Evolutionary conservation across 805 yeast species (phyloP).

Genomic region (Pichia membranifaciens): DNA sequence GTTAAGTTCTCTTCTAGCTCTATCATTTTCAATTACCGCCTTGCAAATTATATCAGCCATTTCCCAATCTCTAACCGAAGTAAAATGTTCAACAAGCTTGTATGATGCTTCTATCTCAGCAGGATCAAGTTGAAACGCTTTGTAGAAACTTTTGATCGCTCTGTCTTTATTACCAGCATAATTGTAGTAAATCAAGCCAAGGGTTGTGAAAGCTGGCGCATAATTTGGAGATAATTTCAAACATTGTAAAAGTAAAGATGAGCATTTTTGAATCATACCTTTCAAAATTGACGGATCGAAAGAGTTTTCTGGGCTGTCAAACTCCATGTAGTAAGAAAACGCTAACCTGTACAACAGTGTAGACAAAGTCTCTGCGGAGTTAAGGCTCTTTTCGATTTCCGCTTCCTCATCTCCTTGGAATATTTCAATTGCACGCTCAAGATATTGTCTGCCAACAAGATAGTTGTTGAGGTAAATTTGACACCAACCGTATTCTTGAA

Average conservation of each 20-base stretch:
- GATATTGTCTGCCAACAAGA: slow-evolving; percentile 45
- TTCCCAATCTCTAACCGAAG: slow-evolving; percentile 72
- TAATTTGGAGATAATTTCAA: slow-evolving; percentile 56
- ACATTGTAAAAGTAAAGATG: slow-evolving; percentile 45
- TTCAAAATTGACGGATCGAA: background rate
- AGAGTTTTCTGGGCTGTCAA: slow-evolving; percentile 14
- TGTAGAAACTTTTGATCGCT: slow-evolving; percentile 81
- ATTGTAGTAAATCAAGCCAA: slow-evolving; percentile 68
- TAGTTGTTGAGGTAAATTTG: slow-evolving; percentile 47
- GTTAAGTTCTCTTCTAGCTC: slow-evolving; percentile 39
- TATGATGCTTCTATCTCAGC: slow-evolving; percentile 71
- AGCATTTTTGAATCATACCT: background rate
- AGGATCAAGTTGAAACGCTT: slow-evolving; percentile 82
- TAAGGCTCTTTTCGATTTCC: slow-evolving; percentile 22
- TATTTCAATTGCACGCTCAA: slow-evolving; percentile 37
- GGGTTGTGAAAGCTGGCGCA: slow-evolving; percentile 76
- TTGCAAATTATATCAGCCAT: slow-evolving; percentile 70
- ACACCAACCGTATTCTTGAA: slow-evolving; percentile 77
- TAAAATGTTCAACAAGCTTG: slow-evolving; percentile 63
- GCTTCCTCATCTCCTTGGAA: slow-evolving; percentile 1
- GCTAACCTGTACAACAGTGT: slow-evolving; percentile 69
- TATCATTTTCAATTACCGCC: slow-evolving; percentile 59
- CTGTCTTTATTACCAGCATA: slow-evolving; percentile 53
- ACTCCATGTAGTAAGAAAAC: slow-evolving; percentile 44
- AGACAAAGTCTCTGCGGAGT: slow-evolving; percentile 53